Percentiles rank a stretch among this genome's conserved stretches.
phyloP scores from a whole-genome alignment of 305 asterid genomes.

The Fraxinus sp. region DNA sequence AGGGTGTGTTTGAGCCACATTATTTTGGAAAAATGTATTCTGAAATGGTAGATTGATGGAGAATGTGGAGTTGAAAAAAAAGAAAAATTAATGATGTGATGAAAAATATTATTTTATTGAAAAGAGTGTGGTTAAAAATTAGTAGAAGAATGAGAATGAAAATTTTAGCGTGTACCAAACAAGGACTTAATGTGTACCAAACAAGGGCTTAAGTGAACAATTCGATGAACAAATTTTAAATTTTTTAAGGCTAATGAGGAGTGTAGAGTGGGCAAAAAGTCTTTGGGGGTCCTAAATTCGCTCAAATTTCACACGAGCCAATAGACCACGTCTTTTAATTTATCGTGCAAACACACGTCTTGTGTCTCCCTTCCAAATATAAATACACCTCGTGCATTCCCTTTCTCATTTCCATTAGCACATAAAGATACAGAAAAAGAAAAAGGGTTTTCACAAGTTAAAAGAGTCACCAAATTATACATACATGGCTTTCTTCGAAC shows the following conservation, averaged over 20 bases:
- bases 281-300: not conserved
- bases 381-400: conserved; percentile 9
- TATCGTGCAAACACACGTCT: conserved; percentile 25
- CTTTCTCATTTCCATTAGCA: conserved; percentile 8
- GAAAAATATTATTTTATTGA: too few species aligned
- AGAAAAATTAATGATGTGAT: too few species aligned
- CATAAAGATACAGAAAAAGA: not conserved
- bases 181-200: too few species aligned
- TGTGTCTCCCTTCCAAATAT: conserved; percentile 20
- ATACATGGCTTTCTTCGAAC: conserved; percentile 47
- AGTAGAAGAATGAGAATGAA: too few species aligned
- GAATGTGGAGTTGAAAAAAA: too few species aligned
- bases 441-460: not conserved
- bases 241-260: not conserved
- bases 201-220: too few species aligned
- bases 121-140: too few species aligned
- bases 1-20: too few species aligned
- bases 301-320: conserved; percentile 22
- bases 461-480: not conserved
- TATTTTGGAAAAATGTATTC: too few species aligned
- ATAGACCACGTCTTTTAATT: not conserved
- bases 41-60: too few species aligned
- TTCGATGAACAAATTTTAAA: too few species aligned
- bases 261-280: not conserved
- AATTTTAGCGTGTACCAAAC: too few species aligned